A percentile compares a stretch with the other conserved stretches of the same genome.
phyloP scores from a whole-genome alignment of 495 filamentous ascomycete species.

The Zalerion maritima region DNA sequence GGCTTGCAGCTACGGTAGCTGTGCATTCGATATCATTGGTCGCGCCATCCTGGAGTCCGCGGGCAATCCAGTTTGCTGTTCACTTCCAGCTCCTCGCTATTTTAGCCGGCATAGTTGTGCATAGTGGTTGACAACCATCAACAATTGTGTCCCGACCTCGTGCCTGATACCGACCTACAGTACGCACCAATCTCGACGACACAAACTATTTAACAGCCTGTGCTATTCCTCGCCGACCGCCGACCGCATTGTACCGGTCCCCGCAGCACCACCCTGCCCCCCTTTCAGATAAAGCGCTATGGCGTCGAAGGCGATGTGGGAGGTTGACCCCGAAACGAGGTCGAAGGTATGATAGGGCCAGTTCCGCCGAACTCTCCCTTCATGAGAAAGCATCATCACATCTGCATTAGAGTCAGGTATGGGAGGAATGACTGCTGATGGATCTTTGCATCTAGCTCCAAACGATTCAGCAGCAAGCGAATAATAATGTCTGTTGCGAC shows the following conservation, averaged over 20 bases:
- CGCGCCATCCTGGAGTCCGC: too few relatives aligned
- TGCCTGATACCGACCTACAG: not conserved
- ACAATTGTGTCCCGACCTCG: too few relatives aligned
- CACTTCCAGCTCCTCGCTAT: too few relatives aligned
- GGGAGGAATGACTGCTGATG: not conserved
- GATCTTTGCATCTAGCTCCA: slow-evolving; percentile 43
- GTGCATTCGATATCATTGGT: too few relatives aligned
- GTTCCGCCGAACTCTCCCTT: slow-evolving; percentile 4
- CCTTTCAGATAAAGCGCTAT: slow-evolving; percentile 18
- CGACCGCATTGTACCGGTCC: too few relatives aligned
- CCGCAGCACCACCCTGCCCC: too few relatives aligned
- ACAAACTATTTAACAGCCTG: slow-evolving; percentile 2
- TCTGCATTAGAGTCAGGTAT: slow-evolving; percentile 1
- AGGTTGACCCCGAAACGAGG: slow-evolving; percentile 91
- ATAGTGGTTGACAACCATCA: too few relatives aligned
- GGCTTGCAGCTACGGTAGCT: too few relatives aligned
- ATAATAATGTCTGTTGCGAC: slow-evolving; percentile 83
- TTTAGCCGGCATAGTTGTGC: too few relatives aligned
- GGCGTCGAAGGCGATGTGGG: slow-evolving; percentile 64
- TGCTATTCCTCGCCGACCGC: not conserved
- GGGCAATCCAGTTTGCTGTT: too few relatives aligned
- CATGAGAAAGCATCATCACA: slow-evolving; percentile 1
- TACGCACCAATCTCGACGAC: not conserved
- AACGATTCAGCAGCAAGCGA: slow-evolving; percentile 72
- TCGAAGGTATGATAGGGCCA: slow-evolving; percentile 50